A percentile compares a stretch with the other conserved stretches of the same genome.
Evolutionary conservation across 2,329 filamentous ascomycete species (phyloP).

Genomic region (Talaromyces sp.): DNA sequence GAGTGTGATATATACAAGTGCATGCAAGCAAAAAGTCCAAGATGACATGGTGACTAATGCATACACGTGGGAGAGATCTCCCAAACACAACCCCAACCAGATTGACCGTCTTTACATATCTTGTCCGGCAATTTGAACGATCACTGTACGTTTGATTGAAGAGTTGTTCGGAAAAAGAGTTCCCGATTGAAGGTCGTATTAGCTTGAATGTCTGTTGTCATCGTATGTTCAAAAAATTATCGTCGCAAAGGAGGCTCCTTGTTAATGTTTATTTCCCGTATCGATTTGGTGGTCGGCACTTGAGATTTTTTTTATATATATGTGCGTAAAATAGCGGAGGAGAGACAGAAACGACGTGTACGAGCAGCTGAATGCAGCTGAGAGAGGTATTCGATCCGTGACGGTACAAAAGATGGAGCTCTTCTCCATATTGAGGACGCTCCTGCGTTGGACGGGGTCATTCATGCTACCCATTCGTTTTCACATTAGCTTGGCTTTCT

Average conservation of each 20-base stretch:
- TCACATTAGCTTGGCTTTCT: neutral
- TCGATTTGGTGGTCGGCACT: neutral
- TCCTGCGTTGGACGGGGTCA: neutral
- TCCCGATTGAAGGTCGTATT: neutral
- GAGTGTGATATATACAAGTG: neutral
- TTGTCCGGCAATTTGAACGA: neutral
- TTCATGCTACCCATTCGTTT: neutral
- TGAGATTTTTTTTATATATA: neutral
- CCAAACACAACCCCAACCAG: neutral
- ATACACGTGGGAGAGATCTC: neutral
- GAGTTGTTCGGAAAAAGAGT: neutral
- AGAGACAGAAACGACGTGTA: neutral
- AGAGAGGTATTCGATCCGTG: neutral
- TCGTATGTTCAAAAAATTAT: neutral
- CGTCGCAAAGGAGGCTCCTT: neutral
- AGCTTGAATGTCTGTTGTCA: neutral
- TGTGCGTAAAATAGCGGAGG: neutral
- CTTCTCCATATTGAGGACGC: neutral
- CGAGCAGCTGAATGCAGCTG: neutral
- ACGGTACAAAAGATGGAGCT: neutral
- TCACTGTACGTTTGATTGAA: neutral
- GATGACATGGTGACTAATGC: neutral
- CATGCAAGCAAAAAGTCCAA: neutral
- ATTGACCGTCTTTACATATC: neutral
- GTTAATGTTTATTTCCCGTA: neutral